phyloP scores from a whole-genome alignment of 768 basidiomycete genomes.

The Daedaleopsis nitida region DNA sequence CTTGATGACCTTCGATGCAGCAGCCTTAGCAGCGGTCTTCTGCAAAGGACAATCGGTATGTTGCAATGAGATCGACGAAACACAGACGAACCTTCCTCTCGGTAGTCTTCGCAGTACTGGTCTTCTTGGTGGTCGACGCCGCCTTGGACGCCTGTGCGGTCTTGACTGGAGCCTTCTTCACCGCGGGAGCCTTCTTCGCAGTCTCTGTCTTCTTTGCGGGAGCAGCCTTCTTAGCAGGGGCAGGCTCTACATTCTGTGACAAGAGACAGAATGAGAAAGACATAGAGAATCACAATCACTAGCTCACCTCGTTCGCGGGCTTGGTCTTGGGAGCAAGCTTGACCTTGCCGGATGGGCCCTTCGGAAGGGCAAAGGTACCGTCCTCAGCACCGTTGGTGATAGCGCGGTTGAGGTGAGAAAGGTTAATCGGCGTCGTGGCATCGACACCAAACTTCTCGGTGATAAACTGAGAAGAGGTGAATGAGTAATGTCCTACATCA shows the following conservation, averaged over 20 bases:
- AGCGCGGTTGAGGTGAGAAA: slow-evolving; percentile 52
- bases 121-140: slow-evolving; percentile 38
- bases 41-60: background rate
- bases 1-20: slow-evolving; percentile 31
- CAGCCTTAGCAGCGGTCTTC: slow-evolving; percentile 33
- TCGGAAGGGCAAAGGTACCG: slow-evolving; percentile 58
- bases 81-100: slow-evolving; percentile 33
- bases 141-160: slow-evolving; percentile 27
- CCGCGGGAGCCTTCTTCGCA: slow-evolving; percentile 36
- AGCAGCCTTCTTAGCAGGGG: slow-evolving; percentile 33
- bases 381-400: slow-evolving; percentile 54
- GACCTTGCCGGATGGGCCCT: slow-evolving; percentile 72
- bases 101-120: slow-evolving; percentile 31
- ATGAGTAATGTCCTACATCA: too few relatives aligned
- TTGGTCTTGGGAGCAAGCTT: slow-evolving; percentile 67
- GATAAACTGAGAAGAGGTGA: slow-evolving; percentile 42
- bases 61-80: too few relatives aligned
- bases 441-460: slow-evolving; percentile 55
- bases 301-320: slow-evolving; percentile 58
- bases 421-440: slow-evolving; percentile 40
- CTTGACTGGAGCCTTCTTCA: slow-evolving; percentile 35
- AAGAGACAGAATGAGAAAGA: slow-evolving; percentile 19
- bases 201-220: slow-evolving; percentile 24
- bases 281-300: background rate
- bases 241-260: slow-evolving; percentile 38